Evolutionary conservation across 495 filamentous ascomycete species (phyloP), one percentile per base, ranked within the genome.

Genomic region (Daldinia concentrica): DNA sequence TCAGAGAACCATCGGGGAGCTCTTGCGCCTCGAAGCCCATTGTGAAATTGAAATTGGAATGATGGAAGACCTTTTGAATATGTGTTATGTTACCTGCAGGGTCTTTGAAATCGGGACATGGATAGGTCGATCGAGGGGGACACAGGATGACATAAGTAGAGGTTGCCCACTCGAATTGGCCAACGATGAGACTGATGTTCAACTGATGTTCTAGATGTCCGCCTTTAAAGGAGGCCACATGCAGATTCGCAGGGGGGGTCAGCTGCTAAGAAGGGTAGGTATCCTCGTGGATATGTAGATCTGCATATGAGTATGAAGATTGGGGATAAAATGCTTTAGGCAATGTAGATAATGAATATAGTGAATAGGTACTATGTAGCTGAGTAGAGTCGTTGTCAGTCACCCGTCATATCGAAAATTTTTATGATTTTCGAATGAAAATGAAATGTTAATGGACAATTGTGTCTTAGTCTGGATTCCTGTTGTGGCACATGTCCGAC

Each of bases 21-120:
- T 79, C 61, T 66, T 82, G 77, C 14, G 71, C 71, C 24, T 76
- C 74, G 37, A 72, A 74, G 56, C 69, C 64, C 78, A 79, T 81
- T 12, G 71, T 68, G 32, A 37, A 43, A 48, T 48, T 48, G 56
- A 68, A 62, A 26, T 68, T 56, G 51, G 66, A 62, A 67, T 55
- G 58, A 69, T 39, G 43, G 51, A 43, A 52, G 48, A 26, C 5
- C 22, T 52, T 36, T 36, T 65, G 17, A 52, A 41, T 58, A 58
- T 37, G 34, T 22, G 43, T 12, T 48, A 9, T 48, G 61, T 66
- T 69, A 58, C 65, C 41, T 66, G 65, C 65, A 66, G 52, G 62
- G 32, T 12, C 8, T 36, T 17, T 62, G 37, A 51, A 51, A 66
- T 60, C 26, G 62, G 62, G 30, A 55, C 37, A 55, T 62, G 61